A percentile compares a stretch with the other conserved stretches of the same genome.
These are phyloP conservation scores for Epichloe hybrida DNA, from an alignment of 2,329 filamentous ascomycete genomes.

Conservation along the genomic window DNA sequence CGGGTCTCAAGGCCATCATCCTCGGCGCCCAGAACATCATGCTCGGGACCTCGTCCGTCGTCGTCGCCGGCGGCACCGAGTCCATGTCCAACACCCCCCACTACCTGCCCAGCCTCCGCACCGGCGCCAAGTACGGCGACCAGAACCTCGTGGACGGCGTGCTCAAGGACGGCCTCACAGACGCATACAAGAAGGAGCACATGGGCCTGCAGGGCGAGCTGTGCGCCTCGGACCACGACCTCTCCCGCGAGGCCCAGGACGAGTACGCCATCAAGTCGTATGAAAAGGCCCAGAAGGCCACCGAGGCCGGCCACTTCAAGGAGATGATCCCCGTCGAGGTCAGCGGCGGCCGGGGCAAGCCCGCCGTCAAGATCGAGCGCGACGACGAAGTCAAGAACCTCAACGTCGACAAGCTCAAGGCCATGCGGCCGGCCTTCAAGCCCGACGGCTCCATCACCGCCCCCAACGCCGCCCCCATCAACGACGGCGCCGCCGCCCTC, in stretches of 20 bases:
- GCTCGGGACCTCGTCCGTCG: conserved; percentile 81
- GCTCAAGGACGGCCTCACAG: conserved; percentile 85
- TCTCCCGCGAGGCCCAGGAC: conserved; percentile 79
- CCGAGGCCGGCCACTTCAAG: conserved; percentile 66
- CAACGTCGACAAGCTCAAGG: conserved; percentile 68
- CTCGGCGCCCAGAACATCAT: conserved; percentile 95
- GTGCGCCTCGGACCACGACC: conserved; percentile 69
- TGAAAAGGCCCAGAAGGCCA: conserved; percentile 76
- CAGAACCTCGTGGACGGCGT: conserved; percentile 81
- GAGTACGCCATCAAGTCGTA: conserved; percentile 93
- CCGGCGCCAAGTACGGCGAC: conserved; percentile 86
- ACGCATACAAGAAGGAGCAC: conserved; percentile 91
- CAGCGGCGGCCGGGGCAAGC: conserved; percentile 80
- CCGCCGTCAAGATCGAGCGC: conserved; percentile 60
- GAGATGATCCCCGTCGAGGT: conserved; percentile 90
- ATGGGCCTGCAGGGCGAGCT: conserved; percentile 93
- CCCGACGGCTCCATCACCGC: conserved; percentile 84
- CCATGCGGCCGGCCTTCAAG: conserved; percentile 74
- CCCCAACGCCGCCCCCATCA: conserved; percentile 90
- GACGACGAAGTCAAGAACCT: conserved; percentile 97
- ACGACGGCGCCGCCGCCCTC: conserved; percentile 84
- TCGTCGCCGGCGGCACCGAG: conserved; percentile 90
- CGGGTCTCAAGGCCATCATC: conserved; percentile 84
- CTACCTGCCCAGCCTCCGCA: conserved; percentile 80
- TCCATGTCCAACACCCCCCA: conserved; percentile 98